Conservation (phyloP, 2,329 filamentous ascomycete species). For the Claviceps pazoutovae region DNA sequence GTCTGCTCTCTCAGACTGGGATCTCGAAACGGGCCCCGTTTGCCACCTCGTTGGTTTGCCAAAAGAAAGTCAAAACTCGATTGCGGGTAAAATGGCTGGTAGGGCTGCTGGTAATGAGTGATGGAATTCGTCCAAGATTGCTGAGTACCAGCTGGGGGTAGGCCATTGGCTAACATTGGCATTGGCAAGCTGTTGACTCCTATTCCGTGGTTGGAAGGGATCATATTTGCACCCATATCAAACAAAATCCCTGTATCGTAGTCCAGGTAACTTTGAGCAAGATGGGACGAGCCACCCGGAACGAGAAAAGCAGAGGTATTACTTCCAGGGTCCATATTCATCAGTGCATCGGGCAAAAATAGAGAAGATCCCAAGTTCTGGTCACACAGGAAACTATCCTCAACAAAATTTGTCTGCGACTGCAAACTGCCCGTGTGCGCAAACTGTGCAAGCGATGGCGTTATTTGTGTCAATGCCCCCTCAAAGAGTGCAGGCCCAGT, state of each 20-base stretch:
- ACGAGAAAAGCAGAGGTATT: not conserved
- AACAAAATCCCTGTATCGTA: not conserved
- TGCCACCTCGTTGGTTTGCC: slow-evolving; percentile 20
- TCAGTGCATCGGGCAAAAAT: slow-evolving; percentile 2
- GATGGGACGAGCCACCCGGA: not conserved
- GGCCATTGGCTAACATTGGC: not conserved
- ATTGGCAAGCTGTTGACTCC: not conserved
- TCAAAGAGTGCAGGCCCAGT: not conserved
- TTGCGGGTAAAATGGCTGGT: not conserved
- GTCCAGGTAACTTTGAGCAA: not conserved
- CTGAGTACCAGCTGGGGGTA: not conserved
- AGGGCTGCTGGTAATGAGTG: slow-evolving; percentile 6
- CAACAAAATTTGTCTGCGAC: not conserved
- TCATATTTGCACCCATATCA: not conserved
- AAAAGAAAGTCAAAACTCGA: slow-evolving; percentile 16
- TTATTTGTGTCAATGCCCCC: not conserved
- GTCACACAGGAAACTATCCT: not conserved
- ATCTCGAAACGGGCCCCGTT: slow-evolving; percentile 41
- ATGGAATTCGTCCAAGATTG: not conserved
- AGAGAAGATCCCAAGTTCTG: not conserved
- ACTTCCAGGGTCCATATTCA: not conserved
- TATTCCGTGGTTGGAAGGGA: not conserved
- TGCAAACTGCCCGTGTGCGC: slow-evolving; percentile 1
- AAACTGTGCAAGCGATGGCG: not conserved
- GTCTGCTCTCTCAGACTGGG: slow-evolving; percentile 37